Evolutionary conservation across 768 basidiomycete species (phyloP), one percentile per base, ranked within the genome.

Genomic region (Amanita jacksonii): DNA sequence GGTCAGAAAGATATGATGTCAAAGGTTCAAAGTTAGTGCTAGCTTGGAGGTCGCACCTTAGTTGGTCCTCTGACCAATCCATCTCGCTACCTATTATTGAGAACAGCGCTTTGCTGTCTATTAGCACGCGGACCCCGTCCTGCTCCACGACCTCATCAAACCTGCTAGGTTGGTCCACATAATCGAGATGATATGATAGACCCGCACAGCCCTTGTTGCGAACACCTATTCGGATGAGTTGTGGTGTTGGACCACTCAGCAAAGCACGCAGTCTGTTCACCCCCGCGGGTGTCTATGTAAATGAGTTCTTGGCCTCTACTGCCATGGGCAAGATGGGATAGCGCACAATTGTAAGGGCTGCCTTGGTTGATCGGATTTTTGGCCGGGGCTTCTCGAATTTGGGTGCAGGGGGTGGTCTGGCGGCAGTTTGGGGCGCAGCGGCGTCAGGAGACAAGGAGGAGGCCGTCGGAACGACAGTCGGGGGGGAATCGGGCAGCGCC

Each of bases 51-150:
- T 66, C 81, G 43, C 48, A 86, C 85, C 90, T 93, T 33, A 99
- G 66, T 24, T 79, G 63, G 60, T 94, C 91, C 66, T 98, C 96
- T 48, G 79, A 74, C 96, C 96, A 99, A 58, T 94, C 91, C 96
- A 99, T 99, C 72, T 88, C 87, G 62, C 90, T 94, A 39, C 96
- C 96, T 49, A 99, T 96, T 53, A 99, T 96, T 47, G 87, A 91
- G 60, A 99, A 98, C 51, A 99, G 65, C 19, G 96, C 96, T 62
- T 93, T 97, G 58, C 82, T 85, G 67, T 99, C 96, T 59, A 98
- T 91, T 49, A 98, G 68, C 35, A 99, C 94, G 51, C 72, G 76
- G 19, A 96, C 89, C 1, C 86, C 94, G 51, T 97, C 92, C 64
- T 98, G 96, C 60, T 90, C 81, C 16, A 98, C 92, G 13, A 97